A percentile compares a stretch with the other conserved stretches of the same genome.
Conservation (phyloP, 2,329 filamentous ascomycete species). For the Penicillium janthinellum region DNA sequence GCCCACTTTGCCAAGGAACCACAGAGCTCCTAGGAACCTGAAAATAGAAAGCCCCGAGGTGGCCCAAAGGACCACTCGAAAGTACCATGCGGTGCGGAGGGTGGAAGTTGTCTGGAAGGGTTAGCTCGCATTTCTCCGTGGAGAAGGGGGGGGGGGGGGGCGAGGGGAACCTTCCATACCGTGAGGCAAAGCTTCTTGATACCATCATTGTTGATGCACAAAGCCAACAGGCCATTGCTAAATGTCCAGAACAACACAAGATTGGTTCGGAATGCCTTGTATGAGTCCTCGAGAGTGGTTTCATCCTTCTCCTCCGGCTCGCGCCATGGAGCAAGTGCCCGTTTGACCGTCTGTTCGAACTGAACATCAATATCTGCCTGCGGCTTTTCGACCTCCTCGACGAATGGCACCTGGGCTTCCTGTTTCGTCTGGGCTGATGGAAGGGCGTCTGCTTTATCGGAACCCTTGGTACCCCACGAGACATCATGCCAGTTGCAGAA, state of each 20-base stretch:
- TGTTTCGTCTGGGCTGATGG: constrained; percentile 86
- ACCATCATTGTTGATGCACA: constrained; percentile 77
- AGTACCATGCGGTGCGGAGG: constrained; percentile 1
- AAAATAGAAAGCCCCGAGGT: constrained; percentile 22
- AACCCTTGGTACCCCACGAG: constrained; percentile 97
- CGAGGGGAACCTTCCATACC: constrained; percentile 16
- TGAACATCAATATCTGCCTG: constrained; percentile 96
- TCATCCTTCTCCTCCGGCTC: constrained; percentile 72
- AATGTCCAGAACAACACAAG: constrained; percentile 90
- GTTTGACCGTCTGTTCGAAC: constrained; percentile 91
- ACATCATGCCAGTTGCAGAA: constrained; percentile 99
- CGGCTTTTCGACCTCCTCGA: constrained; percentile 93
- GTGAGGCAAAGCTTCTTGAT: constrained; percentile 22
- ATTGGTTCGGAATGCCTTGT: constrained; percentile 97
- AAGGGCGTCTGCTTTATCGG: constrained; percentile 86
- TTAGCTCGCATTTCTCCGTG: not conserved
- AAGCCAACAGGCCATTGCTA: constrained; percentile 79
- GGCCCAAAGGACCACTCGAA: constrained; percentile 12
- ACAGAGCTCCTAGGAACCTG: constrained; percentile 19
- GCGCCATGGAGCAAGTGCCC: constrained; percentile 79
- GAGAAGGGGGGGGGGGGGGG: not conserved
- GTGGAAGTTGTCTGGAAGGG: constrained; percentile 1
- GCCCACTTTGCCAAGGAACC: constrained; percentile 17
- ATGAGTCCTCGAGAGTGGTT: constrained; percentile 90
- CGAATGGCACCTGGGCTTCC: constrained; percentile 76